phyloP scores from a whole-genome alignment of 805 yeast species.

The Suhomyces kilbournensis region DNA sequence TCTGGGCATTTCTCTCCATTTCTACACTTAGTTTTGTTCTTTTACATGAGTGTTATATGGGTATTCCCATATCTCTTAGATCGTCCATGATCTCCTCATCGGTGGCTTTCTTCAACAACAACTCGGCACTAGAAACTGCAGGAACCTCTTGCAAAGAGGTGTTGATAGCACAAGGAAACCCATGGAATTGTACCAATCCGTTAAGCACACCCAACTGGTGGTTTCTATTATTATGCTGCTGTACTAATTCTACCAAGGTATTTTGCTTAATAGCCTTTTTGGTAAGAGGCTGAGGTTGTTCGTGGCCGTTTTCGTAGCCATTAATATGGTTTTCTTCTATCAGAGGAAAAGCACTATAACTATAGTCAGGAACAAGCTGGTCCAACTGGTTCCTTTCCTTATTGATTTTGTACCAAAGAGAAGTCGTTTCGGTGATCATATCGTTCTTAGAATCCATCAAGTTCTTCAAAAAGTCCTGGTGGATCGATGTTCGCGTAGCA shows the following conservation, averaged over 20 bases:
- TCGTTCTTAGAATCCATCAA: slow-evolving; percentile 63
- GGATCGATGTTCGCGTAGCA: slow-evolving; percentile 74
- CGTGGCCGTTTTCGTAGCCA: slow-evolving; percentile 4
- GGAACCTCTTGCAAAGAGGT: slow-evolving; percentile 29
- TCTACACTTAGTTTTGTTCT: no score
- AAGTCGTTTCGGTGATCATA: slow-evolving; percentile 70
- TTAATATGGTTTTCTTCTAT: slow-evolving; percentile 13
- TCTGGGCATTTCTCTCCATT: neutral
- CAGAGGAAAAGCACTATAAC: slow-evolving; percentile 40
- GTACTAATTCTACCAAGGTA: slow-evolving; percentile 46
- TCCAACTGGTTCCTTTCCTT: slow-evolving; percentile 84
- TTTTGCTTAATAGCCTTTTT: slow-evolving; percentile 37
- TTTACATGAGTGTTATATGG: no score
- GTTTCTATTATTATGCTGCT: slow-evolving; percentile 62
- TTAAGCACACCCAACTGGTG: slow-evolving; percentile 67
- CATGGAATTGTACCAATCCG: slow-evolving; percentile 64
- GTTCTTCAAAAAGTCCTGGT: slow-evolving; percentile 75
- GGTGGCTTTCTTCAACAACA: slow-evolving; percentile 53
- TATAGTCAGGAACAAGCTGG: slow-evolving; percentile 54
- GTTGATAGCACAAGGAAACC: slow-evolving; percentile 76
- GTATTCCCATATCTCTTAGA: slow-evolving; percentile 59
- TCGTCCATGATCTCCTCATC: slow-evolving; percentile 76
- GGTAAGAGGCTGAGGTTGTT: slow-evolving; percentile 17
- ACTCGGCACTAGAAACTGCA: slow-evolving; percentile 25
- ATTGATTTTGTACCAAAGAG: slow-evolving; percentile 88